A percentile compares a stretch with the other conserved stretches of the same genome.
phyloP scores from a whole-genome alignment of 345 rosid genomes.

The Salix suchowensis region DNA sequence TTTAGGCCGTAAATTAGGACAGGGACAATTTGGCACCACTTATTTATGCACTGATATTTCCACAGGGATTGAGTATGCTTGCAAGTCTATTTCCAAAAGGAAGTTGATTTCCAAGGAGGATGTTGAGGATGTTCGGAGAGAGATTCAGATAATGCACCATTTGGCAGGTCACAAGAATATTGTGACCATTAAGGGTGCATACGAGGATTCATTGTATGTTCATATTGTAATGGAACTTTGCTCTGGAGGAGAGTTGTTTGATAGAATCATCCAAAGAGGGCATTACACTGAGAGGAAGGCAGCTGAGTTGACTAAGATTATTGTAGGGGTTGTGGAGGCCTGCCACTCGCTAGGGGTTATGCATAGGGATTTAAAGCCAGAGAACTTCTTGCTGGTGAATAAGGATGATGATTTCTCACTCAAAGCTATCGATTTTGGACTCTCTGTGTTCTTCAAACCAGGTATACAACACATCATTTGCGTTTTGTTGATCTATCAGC shows the following conservation, averaged over 20 bases:
- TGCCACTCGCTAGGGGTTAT: conserved; percentile 97
- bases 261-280: conserved; percentile 92
- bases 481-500: neutral
- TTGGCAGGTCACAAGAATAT: conserved; percentile 94
- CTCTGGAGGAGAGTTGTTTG: conserved; percentile 92
- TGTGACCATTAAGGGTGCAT: conserved; percentile 92
- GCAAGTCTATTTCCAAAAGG: conserved; percentile 93
- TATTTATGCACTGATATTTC: conserved; percentile 70
- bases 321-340: conserved; percentile 92
- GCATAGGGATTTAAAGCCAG: conserved; percentile 98
- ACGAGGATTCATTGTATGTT: conserved; percentile 75
- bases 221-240: conserved; percentile 99
- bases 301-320: conserved; percentile 86
- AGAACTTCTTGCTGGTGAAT: conserved; percentile 93
- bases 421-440: conserved; percentile 98
- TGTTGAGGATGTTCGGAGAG: conserved; percentile 91
- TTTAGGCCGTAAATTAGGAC: conserved; percentile 84
- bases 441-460: conserved; percentile 95
- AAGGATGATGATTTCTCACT: conserved; percentile 97
- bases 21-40: conserved; percentile 96
- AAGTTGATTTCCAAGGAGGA: conserved; percentile 91
- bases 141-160: conserved; percentile 99
- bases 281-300: conserved; percentile 96
- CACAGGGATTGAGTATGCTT: conserved; percentile 73
- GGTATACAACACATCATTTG: conserved; percentile 30